Evolutionary conservation across 768 basidiomycete genomes (phyloP).

Genomic region (Xerocomellus amylosporus): DNA sequence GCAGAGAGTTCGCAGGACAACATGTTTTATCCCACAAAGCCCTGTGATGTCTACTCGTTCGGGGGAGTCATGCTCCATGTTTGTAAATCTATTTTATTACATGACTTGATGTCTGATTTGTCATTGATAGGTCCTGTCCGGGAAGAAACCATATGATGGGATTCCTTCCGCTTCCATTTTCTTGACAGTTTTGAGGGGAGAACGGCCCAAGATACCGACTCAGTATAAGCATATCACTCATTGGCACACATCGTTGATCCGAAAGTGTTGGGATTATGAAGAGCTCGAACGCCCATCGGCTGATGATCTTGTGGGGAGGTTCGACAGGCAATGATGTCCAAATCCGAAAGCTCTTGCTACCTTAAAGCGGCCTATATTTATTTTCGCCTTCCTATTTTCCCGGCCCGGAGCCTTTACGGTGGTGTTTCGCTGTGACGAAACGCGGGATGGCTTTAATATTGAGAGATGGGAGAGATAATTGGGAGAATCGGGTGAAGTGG

Average conservation of each 20-base stretch:
- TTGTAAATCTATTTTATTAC: background rate
- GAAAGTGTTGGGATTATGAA: constrained; percentile 17
- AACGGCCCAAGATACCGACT: constrained; percentile 13
- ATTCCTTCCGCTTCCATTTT: background rate
- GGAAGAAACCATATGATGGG: constrained; percentile 18
- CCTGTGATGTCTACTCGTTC: constrained; percentile 31
- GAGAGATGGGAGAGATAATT: too few species aligned
- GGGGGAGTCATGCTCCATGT: constrained; percentile 38
- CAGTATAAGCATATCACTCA: background rate
- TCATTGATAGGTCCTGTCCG: constrained; percentile 18
- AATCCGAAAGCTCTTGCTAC: background rate
- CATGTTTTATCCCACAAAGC: constrained; percentile 12
- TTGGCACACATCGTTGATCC: constrained; percentile 10
- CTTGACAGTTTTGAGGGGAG: background rate
- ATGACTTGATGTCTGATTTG: constrained; percentile 4
- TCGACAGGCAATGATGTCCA: background rate
- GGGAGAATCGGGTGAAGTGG: too few species aligned
- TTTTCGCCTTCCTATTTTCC: background rate
- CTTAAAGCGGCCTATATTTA: too few species aligned
- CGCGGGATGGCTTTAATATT: too few species aligned
- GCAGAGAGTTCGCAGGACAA: background rate
- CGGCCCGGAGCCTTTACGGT: background rate
- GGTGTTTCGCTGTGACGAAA: too few species aligned
- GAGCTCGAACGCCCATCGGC: constrained; percentile 19
- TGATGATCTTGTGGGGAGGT: constrained; percentile 1